These are phyloP conservation scores for Tricholoma saponaceum DNA, from an alignment of 768 basidiomycete species.

Conservation along the genomic window DNA sequence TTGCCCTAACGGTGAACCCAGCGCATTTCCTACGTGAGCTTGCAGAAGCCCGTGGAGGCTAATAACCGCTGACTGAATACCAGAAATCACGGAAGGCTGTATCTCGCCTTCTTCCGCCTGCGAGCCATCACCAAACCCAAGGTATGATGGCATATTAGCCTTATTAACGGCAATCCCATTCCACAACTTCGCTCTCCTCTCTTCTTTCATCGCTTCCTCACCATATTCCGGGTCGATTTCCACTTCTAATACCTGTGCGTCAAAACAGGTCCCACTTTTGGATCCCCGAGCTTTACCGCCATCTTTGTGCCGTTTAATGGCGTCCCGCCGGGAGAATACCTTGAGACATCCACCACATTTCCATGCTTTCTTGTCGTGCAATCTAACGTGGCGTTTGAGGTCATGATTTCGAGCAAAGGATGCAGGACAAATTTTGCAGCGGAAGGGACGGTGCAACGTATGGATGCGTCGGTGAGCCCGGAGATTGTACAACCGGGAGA, in stretches of 20 bases:
- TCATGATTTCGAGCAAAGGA: constrained; percentile 80
- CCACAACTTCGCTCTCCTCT: constrained; percentile 62
- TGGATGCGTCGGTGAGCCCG: constrained; percentile 71
- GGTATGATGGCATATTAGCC: constrained; percentile 14
- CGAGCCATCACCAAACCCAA: constrained; percentile 23
- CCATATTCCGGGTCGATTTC: constrained; percentile 40
- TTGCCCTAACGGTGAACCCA: constrained; percentile 38
- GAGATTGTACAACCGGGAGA: constrained; percentile 64
- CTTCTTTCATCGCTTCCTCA: constrained; percentile 48
- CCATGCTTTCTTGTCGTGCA: constrained; percentile 72
- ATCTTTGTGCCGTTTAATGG: constrained; percentile 75
- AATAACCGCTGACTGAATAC: constrained; percentile 49
- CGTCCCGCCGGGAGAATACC: constrained; percentile 73
- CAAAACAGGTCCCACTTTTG: constrained; percentile 48
- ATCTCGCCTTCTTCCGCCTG: constrained; percentile 62
- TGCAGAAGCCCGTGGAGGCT: constrained; percentile 54
- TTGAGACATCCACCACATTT: constrained; percentile 72
- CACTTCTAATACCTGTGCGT: constrained; percentile 60
- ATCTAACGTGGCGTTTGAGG: constrained; percentile 69
- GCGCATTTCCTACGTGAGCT: constrained; percentile 49
- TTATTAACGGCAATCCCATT: constrained; percentile 49
- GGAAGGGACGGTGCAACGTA: constrained; percentile 59
- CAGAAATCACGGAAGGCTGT: constrained; percentile 39
- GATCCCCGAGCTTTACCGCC: constrained; percentile 47
- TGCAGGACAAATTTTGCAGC: constrained; percentile 62